Evolutionary conservation across 768 basidiomycete genomes (phyloP), one percentile per base, ranked within the genome.

Genomic region (Mycena polygramma): DNA sequence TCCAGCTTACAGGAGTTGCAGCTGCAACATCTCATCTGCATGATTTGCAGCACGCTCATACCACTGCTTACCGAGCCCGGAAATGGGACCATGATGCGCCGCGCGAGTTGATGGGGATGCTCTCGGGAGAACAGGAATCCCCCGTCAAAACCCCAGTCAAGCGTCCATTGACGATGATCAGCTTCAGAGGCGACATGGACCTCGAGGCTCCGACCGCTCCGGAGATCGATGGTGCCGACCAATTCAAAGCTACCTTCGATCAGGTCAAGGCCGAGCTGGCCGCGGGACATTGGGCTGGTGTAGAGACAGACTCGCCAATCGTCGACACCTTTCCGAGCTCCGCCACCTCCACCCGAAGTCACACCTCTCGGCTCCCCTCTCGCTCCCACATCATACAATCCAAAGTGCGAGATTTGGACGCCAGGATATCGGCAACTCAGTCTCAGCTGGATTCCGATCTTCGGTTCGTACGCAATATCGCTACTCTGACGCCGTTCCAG

Each of bases 401-500:
- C 37, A 92, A 91, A 76, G 86, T 97, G 35, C 80, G 81, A 43
- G 88, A 92, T 55, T 80, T 98, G 68, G 89, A 95, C 54, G 78
- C 82, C 20, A 86, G 84, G 67, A 88, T 95, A 63, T 77, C 81
- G 19, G 78, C 83, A 2, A 83, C 84, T 35, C 88, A 91, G 70
- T 77, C 84, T 2, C 86, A 88, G 69, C 89, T 97, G 26, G 89
- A 92, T 57, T 79, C 86, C 13, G 88, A 92, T 70, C 80, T 96
- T 78, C 90, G 92, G 20, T 82, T 92, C 51, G 88, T 92, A 24
- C 91, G 93, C 49, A 97, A 97, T 75, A 86, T 98, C 24, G 91
- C 91, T 2, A 88, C 93, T 51, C 85, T 98, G 46, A 92, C 94
- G 19, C 97, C 98, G 4, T 97, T 99, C 79, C 94, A 92, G 76